Evolutionary conservation across 352 stramenopile genomes (phyloP).

Genomic region (Peronosclerospora sorghi): DNA sequence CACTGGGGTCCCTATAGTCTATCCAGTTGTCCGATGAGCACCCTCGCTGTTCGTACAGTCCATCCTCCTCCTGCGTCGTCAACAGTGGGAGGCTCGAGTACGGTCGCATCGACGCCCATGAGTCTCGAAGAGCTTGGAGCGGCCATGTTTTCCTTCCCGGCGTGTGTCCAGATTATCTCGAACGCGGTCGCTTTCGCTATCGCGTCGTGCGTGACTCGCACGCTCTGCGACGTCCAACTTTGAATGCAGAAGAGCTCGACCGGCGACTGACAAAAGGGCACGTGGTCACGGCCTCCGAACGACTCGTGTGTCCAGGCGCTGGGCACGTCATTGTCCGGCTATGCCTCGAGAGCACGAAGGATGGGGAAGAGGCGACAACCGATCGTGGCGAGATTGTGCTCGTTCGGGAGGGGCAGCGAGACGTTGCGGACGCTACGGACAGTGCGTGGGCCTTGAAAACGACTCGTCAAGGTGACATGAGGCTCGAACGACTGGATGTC

Average conservation of each 20-base stretch:
- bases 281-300: slow-evolving; percentile 39
- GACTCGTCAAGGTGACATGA: slow-evolving; percentile 37
- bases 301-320: slow-evolving; percentile 41
- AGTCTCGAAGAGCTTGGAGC: neutral
- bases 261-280: slow-evolving; percentile 39
- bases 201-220: slow-evolving; percentile 40
- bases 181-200: slow-evolving; percentile 57
- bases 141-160: slow-evolving; percentile 42
- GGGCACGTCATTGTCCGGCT: slow-evolving; percentile 62
- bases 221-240: slow-evolving; percentile 32
- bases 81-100: slow-evolving; percentile 1
- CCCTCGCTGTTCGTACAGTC: slow-evolving; percentile 19
- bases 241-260: slow-evolving; percentile 42
- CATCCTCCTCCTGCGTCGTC: neutral
- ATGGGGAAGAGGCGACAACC: slow-evolving; percentile 1
- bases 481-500: slow-evolving; percentile 54
- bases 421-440: slow-evolving; percentile 23
- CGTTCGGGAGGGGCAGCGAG: slow-evolving; percentile 15
- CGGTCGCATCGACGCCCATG: slow-evolving; percentile 6
- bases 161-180: slow-evolving; percentile 46
- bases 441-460: slow-evolving; percentile 63
- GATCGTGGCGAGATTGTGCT: slow-evolving; percentile 12
- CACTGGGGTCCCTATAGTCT: slow-evolving; percentile 59
- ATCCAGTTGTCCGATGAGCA: slow-evolving; percentile 45
- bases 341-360: slow-evolving; percentile 9